Base-by-base conservation (phyloP, 345 rosid genomes). In the Heritiera fomes region DNA sequence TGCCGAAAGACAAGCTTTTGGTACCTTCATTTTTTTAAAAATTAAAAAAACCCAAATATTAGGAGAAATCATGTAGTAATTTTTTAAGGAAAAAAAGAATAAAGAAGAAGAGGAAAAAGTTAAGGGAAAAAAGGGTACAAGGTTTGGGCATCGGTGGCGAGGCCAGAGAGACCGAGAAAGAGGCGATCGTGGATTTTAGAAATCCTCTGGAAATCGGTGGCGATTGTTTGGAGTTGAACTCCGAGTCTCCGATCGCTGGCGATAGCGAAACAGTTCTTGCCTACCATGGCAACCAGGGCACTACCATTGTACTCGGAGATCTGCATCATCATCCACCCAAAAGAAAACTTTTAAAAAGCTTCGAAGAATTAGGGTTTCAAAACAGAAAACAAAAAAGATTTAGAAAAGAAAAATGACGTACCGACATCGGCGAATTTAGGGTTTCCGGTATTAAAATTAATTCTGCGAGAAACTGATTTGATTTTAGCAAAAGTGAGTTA, bases 251-350 rank as follows among this genome's bases (percentile, higher is more conserved):
- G 92, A 76, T 94, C 99, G 83, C 98, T 96, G 61, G 98, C 99
- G 75, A 96, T 94, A 50, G 99, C 99, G 85, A 94, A 96, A 61
- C 99, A 96, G 85, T 96, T 94, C 91, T 94, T 96, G 6, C 99
- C 99, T 17, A 96, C 99, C 99, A 96, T 96, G 14, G 98, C 99
- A 18, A 96, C 88, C 15, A 94, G 88, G 49, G 98, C 98, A 75
- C 99, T 96, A 70, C 99, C 99, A 88, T 96, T 96, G 86, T 96
- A 96, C 83, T 96, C 99, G 78, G 89, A 90, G 92, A 94, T 92
- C 99, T 96, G 85, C 84, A 84, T 13, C 80, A 82, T 17, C 14
- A 71, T 5, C 73, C 23, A 85, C 28, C 52, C 10, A 46, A 46
- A 46, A 52, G 14, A 52, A 14, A 14, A 53, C 15, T 11, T n/a